Evolutionary conservation across 352 stramenopile genomes (phyloP).

Genomic region (Globisporangium paroecandrum): DNA sequence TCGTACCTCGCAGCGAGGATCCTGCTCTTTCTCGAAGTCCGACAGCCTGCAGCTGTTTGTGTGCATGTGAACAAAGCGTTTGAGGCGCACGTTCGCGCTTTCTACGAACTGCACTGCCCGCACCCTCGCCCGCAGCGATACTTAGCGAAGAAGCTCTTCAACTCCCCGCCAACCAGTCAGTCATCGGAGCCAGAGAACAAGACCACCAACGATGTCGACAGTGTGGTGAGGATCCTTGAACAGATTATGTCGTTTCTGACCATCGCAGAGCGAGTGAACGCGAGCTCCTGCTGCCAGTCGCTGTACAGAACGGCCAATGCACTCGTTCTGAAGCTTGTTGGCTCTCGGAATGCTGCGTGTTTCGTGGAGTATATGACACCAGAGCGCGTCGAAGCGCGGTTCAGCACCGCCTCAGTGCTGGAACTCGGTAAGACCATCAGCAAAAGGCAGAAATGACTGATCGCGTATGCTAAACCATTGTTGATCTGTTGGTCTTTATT

Average conservation of each 20-base stretch:
- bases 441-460: too few species aligned
- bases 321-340: constrained; percentile 26
- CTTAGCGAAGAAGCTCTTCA: constrained; percentile 27
- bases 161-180: neutral
- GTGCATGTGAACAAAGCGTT: constrained; percentile 36
- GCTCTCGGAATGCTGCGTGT: neutral
- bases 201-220: neutral
- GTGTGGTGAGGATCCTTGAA: constrained; percentile 6
- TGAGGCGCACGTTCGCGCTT: constrained; percentile 24
- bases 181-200: neutral
- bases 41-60: constrained; percentile 27
- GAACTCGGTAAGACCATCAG: constrained; percentile 14
- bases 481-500: neutral
- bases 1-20: constrained; percentile 28
- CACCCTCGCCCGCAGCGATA: constrained; percentile 36
- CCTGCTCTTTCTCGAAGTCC: constrained; percentile 35
- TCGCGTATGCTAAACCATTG: neutral
- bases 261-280: constrained; percentile 27
- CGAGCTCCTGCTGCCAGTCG: constrained; percentile 25
- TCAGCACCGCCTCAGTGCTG: constrained; percentile 21
- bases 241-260: constrained; percentile 29
- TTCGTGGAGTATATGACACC: constrained; percentile 26
- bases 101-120: constrained; percentile 37
- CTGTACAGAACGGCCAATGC: constrained; percentile 29
- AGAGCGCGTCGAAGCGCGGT: constrained; percentile 28